Evolutionary conservation across 1,284 basidiomycete genomes (phyloP), one percentile per base, ranked within the genome.

Genomic region (Boletellus sp.): DNA sequence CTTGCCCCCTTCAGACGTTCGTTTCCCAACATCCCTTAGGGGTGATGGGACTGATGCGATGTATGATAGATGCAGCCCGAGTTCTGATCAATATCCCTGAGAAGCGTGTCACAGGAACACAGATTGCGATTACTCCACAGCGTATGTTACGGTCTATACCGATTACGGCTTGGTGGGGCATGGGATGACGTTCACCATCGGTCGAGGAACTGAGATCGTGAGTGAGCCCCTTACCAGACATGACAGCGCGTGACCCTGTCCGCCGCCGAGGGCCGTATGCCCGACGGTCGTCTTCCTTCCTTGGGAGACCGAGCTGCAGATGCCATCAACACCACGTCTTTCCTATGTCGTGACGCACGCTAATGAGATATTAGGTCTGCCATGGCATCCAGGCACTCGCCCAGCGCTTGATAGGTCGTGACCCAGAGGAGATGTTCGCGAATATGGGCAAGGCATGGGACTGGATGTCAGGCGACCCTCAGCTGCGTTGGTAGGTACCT

Each of bases 171-270:
- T 93, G 42, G 77, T 82, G 41, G 91, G 91, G 17, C 82, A 91
- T 62, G 92, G 91, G 38, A 91, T 94, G 92, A 94, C 92, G 21
- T 95, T 96, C 66, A 94, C 92, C 11, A 94, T 94, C 59, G 92
- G 92, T 3, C 81, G 91, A 22, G 93, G 91, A 16, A 96, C 94
- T 62, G 93, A 96, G 53, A 91, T 94, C 56, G 91, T 84, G 64
- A 55, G 71, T 61, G 38, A 19, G n/a, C 21, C 27, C 29, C n/a
- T 16, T 16, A 8, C 16, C 29, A 13, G 29, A 30, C 29, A n/a
- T 13, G 29, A 41, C 10, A 19, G 10, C 13, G 34, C 21, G 22
- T 32, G 29, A 19, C 7, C 9, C 16, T n/a, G 8, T 29, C 22
- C 14, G 20, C 16, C 17, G 32, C 17, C n/a, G n/a, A n/a, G n/a